Base-by-base conservation (phyloP, 345 rosid species). In the Boechera divaricarpa region DNA sequence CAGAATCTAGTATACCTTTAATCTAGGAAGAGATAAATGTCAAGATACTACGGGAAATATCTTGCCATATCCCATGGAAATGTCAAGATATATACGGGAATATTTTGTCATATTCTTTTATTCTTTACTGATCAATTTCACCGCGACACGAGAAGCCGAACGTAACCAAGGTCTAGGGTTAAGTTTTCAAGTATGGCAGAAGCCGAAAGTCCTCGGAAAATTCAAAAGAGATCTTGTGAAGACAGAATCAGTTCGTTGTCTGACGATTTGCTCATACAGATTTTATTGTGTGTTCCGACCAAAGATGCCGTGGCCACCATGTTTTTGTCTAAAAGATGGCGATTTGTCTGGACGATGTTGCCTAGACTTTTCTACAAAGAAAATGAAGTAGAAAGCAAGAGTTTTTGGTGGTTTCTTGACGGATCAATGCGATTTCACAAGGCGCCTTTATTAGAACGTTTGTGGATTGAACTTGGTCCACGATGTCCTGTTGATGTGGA, bases 321-420 rank as follows among this genome's bases (percentile, higher is more conserved):
- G 42, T 4, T 66, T 31, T 49, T 48, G 31, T 66, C 70, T 9
- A 66, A 10, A 48, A 42, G 57, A 18, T 66, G 42, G 70, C 9
- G 41, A 10, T 48, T 10, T 32, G 18, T 49, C 10, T 49, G 70
- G 56, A 66, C 31, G 2, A 48, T 9, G 31, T 49, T 66, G 10
- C 70, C 44, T 31, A n/a, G 5, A 16, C 70, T 48, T 10, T 5
- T 0, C 0, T 66, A n/a, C 44, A 10, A 0, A 47, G 31, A 63
- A 63, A 21, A 5, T 41, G n/a, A 2, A 12, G 9, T 4, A 0
- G 2, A 33, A 18, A 6, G 11, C 51, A 41, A 41, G 26, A 47
- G n/a, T 11, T 26, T 64, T 29, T 45, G 69, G 69, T 31, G 38
- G 55, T 29, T 64, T 47, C 69, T 64, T 16, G 69, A 64, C 11